Conservation (phyloP, 495 filamentous ascomycete genomes). For the Aspergillus sclerotioniger region DNA sequence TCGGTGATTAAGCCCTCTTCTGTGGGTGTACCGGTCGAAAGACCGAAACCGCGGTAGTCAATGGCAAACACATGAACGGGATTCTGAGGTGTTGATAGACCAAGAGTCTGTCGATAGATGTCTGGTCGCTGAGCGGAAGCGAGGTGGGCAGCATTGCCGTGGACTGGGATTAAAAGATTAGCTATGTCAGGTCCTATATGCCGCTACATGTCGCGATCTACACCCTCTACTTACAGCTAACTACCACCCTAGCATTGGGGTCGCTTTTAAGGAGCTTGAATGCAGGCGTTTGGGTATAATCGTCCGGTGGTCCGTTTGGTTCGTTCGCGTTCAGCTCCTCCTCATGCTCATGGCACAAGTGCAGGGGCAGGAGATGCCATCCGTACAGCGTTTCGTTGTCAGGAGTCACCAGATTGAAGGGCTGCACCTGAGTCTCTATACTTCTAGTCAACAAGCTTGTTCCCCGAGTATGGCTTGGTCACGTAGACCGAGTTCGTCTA, state of each 20-base stretch:
- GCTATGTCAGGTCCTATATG: not conserved
- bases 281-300: slow-evolving; percentile 44
- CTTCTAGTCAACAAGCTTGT: slow-evolving; percentile 10
- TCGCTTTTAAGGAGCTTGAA: slow-evolving; percentile 55
- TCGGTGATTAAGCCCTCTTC: slow-evolving; percentile 83
- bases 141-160: slow-evolving; percentile 50
- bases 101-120: slow-evolving; percentile 39
- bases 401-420: slow-evolving; percentile 53
- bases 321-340: slow-evolving; percentile 43
- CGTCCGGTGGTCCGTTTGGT: slow-evolving; percentile 36
- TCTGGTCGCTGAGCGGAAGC: slow-evolving; percentile 44
- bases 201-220: not conserved
- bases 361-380: slow-evolving; percentile 61
- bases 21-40: slow-evolving; percentile 73
- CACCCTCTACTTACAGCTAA: slow-evolving; percentile 48
- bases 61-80: slow-evolving; percentile 68
- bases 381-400: slow-evolving; percentile 59
- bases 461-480: not conserved
- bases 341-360: slow-evolving; percentile 51
- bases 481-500: not conserved
- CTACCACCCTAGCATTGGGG: slow-evolving; percentile 55
- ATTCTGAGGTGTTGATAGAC: slow-evolving; percentile 45
- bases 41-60: slow-evolving; percentile 90
- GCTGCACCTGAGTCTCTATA: slow-evolving; percentile 58
- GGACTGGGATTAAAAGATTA: slow-evolving; percentile 29